phyloP scores from a whole-genome alignment of 306 rosid genomes.

The Herpetospermum pedunculosum region DNA sequence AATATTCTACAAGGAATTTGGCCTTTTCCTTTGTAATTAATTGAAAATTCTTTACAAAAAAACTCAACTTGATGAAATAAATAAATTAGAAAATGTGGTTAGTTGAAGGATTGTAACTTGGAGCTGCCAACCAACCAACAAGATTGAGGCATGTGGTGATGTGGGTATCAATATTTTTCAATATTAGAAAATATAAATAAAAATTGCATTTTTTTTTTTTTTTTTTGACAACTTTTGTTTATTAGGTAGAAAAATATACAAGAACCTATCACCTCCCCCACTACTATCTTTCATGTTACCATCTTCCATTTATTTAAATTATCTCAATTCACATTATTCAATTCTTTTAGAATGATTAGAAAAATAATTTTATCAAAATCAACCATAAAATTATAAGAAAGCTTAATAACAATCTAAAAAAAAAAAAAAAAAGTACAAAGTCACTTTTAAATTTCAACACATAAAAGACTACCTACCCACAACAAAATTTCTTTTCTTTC shows the following conservation, averaged over 20 bases:
- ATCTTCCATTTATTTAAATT: not conserved
- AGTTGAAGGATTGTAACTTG: not conserved
- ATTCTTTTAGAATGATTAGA: not conserved
- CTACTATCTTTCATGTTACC: not conserved
- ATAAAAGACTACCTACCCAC: not conserved
- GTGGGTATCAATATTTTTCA: not conserved
- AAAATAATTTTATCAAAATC: not conserved
- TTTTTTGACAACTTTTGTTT: too few relatives aligned
- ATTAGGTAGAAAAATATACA: not conserved
- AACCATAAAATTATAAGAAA: not conserved
- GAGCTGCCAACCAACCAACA: not conserved
- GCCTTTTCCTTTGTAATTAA: not conserved
- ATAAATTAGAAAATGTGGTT: not conserved
- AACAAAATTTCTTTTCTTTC: not conserved
- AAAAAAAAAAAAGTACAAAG: not conserved
- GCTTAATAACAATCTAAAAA: not conserved
- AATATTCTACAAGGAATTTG: not conserved
- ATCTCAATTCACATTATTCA: not conserved
- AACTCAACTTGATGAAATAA: constrained; percentile 1
- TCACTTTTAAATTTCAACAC: not conserved
- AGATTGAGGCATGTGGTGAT: not conserved
- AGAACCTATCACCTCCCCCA: constrained; percentile 6
- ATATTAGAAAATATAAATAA: not conserved
- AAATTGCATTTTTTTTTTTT: not conserved
- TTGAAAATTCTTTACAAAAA: not conserved